Percentiles rank a stretch among this genome's conserved stretches.
Evolutionary conservation across 371 early-diverging fungal species (phyloP).

Genomic region (Mycotypha africana): DNA sequence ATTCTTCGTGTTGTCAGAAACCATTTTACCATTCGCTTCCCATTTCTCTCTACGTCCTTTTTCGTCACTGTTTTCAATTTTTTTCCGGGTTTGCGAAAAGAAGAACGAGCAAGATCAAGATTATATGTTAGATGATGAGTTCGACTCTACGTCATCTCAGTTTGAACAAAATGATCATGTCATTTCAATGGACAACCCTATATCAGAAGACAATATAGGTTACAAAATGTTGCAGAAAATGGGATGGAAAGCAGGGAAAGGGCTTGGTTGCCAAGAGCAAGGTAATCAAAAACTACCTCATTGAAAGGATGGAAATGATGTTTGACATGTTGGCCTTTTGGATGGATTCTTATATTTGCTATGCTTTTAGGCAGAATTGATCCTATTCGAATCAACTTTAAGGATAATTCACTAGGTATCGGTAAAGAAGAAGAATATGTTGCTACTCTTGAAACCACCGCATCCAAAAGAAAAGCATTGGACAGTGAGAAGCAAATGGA

Average conservation of each 20-base stretch:
- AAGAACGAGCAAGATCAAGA: too few species aligned
- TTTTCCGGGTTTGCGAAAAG: too few species aligned
- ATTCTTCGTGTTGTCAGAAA: too few species aligned
- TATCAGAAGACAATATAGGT: conserved; percentile 55
- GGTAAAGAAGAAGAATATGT: conserved; percentile 58
- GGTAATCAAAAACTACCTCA: conserved; percentile 16
- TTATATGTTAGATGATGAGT: too few species aligned
- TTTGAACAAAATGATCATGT: too few species aligned
- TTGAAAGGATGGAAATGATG: too few species aligned
- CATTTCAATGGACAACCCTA: conserved; percentile 51
- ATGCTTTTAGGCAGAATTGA: conserved; percentile 53
- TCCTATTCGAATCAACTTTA: conserved; percentile 57
- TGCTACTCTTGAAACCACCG: conserved; percentile 45
- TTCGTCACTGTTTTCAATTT: too few species aligned
- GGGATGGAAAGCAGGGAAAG: conserved; percentile 65
- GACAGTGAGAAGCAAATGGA: conserved; percentile 57
- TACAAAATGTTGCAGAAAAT: conserved; percentile 56
- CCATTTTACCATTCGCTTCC: too few species aligned
- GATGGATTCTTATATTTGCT: neutral
- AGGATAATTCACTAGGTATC: conserved; percentile 60
- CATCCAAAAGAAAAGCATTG: conserved; percentile 56
- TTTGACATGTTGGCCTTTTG: neutral
- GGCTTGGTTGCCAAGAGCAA: conserved; percentile 48
- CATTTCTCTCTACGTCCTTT: too few species aligned
- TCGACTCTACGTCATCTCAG: too few species aligned